Evolutionary conservation across 495 filamentous ascomycete genomes (phyloP), one percentile per base, ranked within the genome.

Genomic region (Barbatosphaeria neglecta): DNA sequence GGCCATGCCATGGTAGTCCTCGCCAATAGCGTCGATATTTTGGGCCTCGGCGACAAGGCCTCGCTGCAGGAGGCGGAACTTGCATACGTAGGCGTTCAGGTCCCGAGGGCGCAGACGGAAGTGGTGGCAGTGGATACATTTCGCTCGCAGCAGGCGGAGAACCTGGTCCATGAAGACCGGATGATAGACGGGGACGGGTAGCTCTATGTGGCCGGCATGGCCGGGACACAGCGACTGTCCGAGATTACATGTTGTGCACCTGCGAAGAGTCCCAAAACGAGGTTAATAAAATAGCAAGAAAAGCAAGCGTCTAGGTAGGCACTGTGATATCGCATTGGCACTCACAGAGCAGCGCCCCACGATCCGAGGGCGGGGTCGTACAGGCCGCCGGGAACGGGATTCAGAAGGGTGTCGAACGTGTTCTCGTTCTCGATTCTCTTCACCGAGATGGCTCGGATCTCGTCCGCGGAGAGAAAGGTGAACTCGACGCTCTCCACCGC

Each of bases 331-430:
- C n/a, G 39, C 11, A 6, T 38, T 40, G 20, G n/a, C 42, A 63
- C 84, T 74, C 76, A 95, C 84, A 77, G 68, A 59, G 80, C 74
- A 55, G 94, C 87, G 41, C 78, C 76, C 78, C 84, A 90, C 43
- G 92, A 84, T n/a, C 93, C 93, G 44, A 99, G 72, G 44, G 92
- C 89, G 38, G 87, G 74, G 64, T 96, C 93, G 60, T 97, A 94
- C 7, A 99, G 74, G 57, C 93, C 93, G 47, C 87, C 85, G 17
- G 87, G 86, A 24, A 85, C 73, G 35, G 87, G 87, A 57, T 89
- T 87, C 54, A 90, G 72, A 37, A 94, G 76, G 48, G 78, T 84
- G 63, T 95, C 90, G 63, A 96, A 89, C 18, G 93, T 95, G 37
- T 74, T 80, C 18, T 87, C 80, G 70, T 90, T 90, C 50, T 89